Evolutionary conservation across 2,329 filamentous ascomycete species (phyloP).

Genomic region (Cladosporium sp.): DNA sequence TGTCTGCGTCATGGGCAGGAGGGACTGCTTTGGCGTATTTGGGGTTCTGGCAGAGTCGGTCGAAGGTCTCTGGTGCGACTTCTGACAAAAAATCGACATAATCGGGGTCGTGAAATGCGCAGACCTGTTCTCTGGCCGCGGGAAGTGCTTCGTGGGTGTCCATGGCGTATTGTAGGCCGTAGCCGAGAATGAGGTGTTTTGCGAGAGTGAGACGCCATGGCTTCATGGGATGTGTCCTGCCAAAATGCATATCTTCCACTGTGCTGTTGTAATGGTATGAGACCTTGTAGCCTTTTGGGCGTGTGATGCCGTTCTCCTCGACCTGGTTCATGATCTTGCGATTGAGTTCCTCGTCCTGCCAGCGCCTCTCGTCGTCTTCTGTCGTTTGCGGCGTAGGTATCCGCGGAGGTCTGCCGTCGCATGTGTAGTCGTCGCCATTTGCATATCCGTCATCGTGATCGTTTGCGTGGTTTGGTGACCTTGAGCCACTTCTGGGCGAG

Average conservation of each 20-base stretch:
- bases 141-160: constrained; percentile 79
- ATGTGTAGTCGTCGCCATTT: constrained; percentile 12
- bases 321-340: constrained; percentile 47
- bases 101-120: constrained; percentile 76
- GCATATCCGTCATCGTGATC: constrained; percentile 9
- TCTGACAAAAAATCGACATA: constrained; percentile 75
- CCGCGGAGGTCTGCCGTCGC: constrained; percentile 6
- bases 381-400: constrained; percentile 34
- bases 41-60: constrained; percentile 49
- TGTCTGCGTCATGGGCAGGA: constrained; percentile 37
- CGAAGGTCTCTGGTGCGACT: constrained; percentile 25
- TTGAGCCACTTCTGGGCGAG: constrained; percentile 18
- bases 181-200: constrained; percentile 86
- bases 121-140: constrained; percentile 80
- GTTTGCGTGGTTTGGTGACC: constrained; percentile 13
- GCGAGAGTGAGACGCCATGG: constrained; percentile 94
- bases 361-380: constrained; percentile 40
- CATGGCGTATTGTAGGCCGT: constrained; percentile 94
- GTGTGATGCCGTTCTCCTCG: constrained; percentile 62
- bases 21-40: constrained; percentile 36
- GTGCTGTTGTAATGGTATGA: constrained; percentile 92
- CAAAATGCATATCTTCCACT: constrained; percentile 94
- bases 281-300: constrained; percentile 78
- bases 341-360: constrained; percentile 35
- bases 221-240: constrained; percentile 95